phyloP scores from a whole-genome alignment of 768 basidiomycete species.

The Lactarius indigo region DNA sequence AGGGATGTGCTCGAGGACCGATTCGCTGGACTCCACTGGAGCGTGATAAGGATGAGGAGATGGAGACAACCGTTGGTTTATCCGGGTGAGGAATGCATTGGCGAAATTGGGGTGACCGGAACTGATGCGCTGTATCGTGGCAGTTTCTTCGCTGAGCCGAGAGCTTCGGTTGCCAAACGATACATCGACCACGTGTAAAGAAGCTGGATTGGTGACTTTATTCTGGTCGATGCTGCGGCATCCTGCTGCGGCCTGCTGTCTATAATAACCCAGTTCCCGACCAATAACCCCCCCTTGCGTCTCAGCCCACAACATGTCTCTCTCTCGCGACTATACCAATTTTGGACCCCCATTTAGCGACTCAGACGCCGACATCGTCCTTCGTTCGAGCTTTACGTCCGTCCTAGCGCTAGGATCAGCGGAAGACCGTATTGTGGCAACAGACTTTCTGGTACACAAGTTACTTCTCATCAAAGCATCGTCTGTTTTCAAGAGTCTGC shows the following conservation, averaged over 20 bases:
- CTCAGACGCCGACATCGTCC: conserved; percentile 34
- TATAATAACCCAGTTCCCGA: background rate
- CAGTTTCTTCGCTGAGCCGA: background rate
- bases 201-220: background rate
- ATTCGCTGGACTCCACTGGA: conserved; percentile 24
- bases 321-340: conserved; percentile 23
- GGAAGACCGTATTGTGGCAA: background rate
- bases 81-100: background rate
- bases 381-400: conserved; percentile 1
- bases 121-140: background rate
- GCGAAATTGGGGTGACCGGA: conserved; percentile 2
- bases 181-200: background rate
- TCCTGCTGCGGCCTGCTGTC: background rate
- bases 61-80: conserved; percentile 7
- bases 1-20: conserved; percentile 12
- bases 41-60: background rate
- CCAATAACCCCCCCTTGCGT: background rate
- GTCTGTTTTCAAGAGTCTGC: conserved; percentile 11
- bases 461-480: conserved; percentile 14
- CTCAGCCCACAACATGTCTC: conserved; percentile 2
- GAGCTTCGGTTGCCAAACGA: background rate
- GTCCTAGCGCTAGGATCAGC: background rate
- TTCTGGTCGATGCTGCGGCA: background rate
- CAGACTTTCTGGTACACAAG: conserved; percentile 13
- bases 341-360: conserved; percentile 47